phyloP scores from a whole-genome alignment of 2,329 filamentous ascomycete genomes.

The Epichloe scottii region DNA sequence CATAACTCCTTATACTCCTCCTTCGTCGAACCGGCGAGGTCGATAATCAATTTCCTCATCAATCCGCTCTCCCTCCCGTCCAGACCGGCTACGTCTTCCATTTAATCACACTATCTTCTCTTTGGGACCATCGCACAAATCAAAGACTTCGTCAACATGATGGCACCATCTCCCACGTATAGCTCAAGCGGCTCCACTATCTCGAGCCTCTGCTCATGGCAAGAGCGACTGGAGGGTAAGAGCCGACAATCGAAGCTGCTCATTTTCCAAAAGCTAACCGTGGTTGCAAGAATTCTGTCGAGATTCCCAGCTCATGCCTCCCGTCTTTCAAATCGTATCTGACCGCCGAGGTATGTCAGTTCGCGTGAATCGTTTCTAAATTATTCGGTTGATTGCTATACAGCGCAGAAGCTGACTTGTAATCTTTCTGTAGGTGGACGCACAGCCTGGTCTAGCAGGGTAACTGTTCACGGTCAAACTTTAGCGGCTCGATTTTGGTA shows the following conservation, averaged over 20 bases:
- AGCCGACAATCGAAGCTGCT: neutral
- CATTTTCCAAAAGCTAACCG: neutral
- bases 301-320: constrained; percentile 37
- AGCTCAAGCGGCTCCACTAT: constrained; percentile 11
- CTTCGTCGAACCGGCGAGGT: neutral
- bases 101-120: neutral
- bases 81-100: neutral
- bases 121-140: neutral
- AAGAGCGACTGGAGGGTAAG: constrained; percentile 43
- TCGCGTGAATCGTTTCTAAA: neutral
- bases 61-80: neutral
- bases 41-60: neutral
- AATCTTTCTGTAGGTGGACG: constrained; percentile 51
- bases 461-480: constrained; percentile 53
- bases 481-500: constrained; percentile 80
- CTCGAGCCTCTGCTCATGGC: constrained; percentile 29
- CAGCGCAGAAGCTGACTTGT: neutral
- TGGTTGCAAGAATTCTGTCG: constrained; percentile 41
- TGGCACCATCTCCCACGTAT: constrained; percentile 15
- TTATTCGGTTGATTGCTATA: neutral
- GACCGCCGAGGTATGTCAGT: constrained; percentile 53
- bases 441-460: constrained; percentile 79
- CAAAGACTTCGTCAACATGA: constrained; percentile 5
- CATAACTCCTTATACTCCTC: neutral
- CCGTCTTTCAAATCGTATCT: constrained; percentile 59